Base-by-base conservation (phyloP, 1,139 yeast species). In the Saccharomyces hybrid region DNA sequence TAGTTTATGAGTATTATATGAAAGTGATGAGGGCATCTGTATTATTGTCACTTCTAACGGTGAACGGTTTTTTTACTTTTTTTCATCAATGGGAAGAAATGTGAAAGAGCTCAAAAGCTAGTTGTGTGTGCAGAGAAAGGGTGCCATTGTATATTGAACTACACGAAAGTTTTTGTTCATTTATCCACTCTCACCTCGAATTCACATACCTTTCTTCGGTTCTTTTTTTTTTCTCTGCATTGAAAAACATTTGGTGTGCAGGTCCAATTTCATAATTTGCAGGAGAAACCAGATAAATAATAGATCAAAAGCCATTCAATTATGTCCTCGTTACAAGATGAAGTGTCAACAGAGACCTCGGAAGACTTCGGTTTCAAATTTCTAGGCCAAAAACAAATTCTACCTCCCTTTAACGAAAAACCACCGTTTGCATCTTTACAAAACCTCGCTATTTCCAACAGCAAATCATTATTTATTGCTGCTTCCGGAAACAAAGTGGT, bases 311-410 rank as follows among this genome's bases (percentile, higher is more conserved):
- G 11, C 8, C n/a, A 14, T 19, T 42, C 12, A 12, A 52, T 21
- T 14, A 61, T 59, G 64, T 57, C 65, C 27, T 14, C 51, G 8
- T 27, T 64, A 28, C 60, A 58, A 3, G 61, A 58, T 24, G 70
- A 66, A 52, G 50, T 67, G 24, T 58, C 58, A 9, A 65, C 69
- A 1, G 47, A 52, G 41, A 71, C 65, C 46, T 60, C 69, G 8
- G 68, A 74, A 66, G 74, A 72, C 55, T 70, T 70, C 56, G 77
- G 77, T 2, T 74, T 73, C 64, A 73, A 70, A 58, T 61, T 67
- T 32, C 49, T 73, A 16, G 74, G 73, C 11, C 56, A 61, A 11
- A 60, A 66, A 27, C 63, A 59, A 19, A 59, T 73, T n/a, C 64
- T 72, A 16, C 63, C 67, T 2, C 65, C 71, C 7, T 70, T 61